Base-by-base conservation (phyloP, 192 early-diverging fungal genomes). In the Pecoramyces ruminantium region DNA sequence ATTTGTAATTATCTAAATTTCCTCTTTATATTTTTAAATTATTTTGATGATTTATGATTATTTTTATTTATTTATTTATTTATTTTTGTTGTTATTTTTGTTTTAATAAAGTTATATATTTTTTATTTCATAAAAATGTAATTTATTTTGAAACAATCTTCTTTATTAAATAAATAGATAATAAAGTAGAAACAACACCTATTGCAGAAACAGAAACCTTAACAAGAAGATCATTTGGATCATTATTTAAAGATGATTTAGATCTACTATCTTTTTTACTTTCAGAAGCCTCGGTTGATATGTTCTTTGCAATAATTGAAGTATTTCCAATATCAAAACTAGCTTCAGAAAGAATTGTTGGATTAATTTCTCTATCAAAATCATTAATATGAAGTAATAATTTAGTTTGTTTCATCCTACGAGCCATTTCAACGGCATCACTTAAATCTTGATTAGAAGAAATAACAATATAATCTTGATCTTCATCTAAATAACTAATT, bases 401-500 rank as follows among this genome's bases (percentile, higher is more conserved):
- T n/a, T 67, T 67, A 21, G 51, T 67, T 67, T 67, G 51, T 67
- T 67, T 67, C 51, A 67, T 67, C n/a, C 51, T 67, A 67, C 51
- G 51, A 67, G 96, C 94, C 84, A 96, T 88, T 8, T 90, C 82
- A 0, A 97, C 94, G 16, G 97, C 94, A 77, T 97, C 95, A 21
- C 89, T 84, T 80, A 98, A 84, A 82, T 97, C 96, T 5, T 88
- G 88, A 79, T 94, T 92, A 30, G 88, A 87, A 30, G 90, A 90
- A 82, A 98, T 89, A 81, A 92, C 87, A 38, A 98, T 93, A 79
- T 89, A 85, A 84, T 98, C 97, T 40, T 92, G 89, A 78, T 98
- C 97, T 80, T 98, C 97, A 83, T 98, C 97, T 80, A 94, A 84
- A 82, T 96, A 98, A 2, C 92, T 92, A 38, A 95, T 87, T 29